Percentiles rank a stretch among this genome's conserved stretches.
Evolutionary conservation across 148 eudicot species (phyloP).

Genomic region (Chenopodium formosanum): DNA sequence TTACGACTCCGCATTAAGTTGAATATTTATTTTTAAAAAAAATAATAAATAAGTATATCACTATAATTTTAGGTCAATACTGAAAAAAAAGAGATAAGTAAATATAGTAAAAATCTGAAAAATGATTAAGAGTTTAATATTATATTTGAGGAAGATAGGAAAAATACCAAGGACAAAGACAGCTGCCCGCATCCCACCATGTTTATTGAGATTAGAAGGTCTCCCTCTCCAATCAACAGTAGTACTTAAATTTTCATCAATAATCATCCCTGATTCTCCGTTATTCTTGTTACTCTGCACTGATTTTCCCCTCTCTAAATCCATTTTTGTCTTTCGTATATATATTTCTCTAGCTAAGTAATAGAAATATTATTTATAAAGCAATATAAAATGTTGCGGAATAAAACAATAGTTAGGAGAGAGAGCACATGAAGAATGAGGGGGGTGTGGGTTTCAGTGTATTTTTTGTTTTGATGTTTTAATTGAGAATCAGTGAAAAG

Average conservation of each 20-base stretch:
- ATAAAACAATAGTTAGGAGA: background rate
- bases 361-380: background rate
- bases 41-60: no score
- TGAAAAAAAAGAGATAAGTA: no score
- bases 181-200: slow-evolving; percentile 93
- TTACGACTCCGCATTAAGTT: no score
- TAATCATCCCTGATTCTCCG: background rate
- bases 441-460: background rate
- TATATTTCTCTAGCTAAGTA: background rate
- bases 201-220: slow-evolving; percentile 60
- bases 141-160: background rate
- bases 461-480: background rate
- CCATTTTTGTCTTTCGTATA: slow-evolving; percentile 5
- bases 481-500: slow-evolving; percentile 11
- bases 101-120: no score
- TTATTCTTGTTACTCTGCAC: slow-evolving; percentile 12
- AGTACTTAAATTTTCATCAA: slow-evolving; percentile 19
- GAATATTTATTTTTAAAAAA: no score
- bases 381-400: background rate
- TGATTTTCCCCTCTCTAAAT: slow-evolving; percentile 37
- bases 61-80: no score
- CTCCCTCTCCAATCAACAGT: slow-evolving; percentile 83
- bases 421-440: slow-evolving; percentile 14
- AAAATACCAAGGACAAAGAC: slow-evolving; percentile 72
- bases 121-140: no score